A percentile compares a stretch with the other conserved stretches of the same genome.
phyloP scores from a whole-genome alignment of 495 filamentous ascomycete species.

The Hyaloscypha finlandica region DNA sequence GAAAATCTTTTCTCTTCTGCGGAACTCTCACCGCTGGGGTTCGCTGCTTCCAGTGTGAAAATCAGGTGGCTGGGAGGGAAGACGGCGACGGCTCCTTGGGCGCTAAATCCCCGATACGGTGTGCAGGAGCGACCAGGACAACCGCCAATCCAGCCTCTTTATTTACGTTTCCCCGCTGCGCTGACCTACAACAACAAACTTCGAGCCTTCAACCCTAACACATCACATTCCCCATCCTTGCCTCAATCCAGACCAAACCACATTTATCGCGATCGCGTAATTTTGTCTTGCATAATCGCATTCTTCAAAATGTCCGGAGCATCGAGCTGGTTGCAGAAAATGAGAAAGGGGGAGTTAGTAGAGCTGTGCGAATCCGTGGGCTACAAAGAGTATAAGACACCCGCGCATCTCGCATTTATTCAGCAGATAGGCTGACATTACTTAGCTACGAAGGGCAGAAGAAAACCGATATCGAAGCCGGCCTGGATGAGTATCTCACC shows the following conservation, averaged over 20 bases:
- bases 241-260: slow-evolving; percentile 10
- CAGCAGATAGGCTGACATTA: slow-evolving; percentile 19
- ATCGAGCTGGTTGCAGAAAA: slow-evolving; percentile 74
- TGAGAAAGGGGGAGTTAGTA: slow-evolving; percentile 80
- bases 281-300: slow-evolving; percentile 39
- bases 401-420: slow-evolving; percentile 7
- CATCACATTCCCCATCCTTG: background rate
- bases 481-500: slow-evolving; percentile 74
- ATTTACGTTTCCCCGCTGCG: slow-evolving; percentile 8
- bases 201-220: background rate
- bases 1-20: background rate
- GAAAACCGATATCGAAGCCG: slow-evolving; percentile 79
- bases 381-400: slow-evolving; percentile 64
- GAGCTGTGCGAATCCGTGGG: slow-evolving; percentile 75
- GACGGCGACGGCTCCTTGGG: background rate
- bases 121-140: too few species aligned
- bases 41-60: background rate
- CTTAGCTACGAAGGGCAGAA: slow-evolving; percentile 68
- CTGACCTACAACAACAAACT: slow-evolving; percentile 15
- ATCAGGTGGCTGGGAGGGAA: background rate
- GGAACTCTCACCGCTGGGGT: background rate
- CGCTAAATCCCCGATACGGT: background rate
- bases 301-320: slow-evolving; percentile 50
- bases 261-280: slow-evolving; percentile 47
- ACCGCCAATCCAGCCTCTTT: background rate